A percentile compares a stretch with the other conserved stretches of the same genome.
Evolutionary conservation across 2,329 filamentous ascomycete genomes (phyloP).

Genomic region (Verticillium dahliae): DNA sequence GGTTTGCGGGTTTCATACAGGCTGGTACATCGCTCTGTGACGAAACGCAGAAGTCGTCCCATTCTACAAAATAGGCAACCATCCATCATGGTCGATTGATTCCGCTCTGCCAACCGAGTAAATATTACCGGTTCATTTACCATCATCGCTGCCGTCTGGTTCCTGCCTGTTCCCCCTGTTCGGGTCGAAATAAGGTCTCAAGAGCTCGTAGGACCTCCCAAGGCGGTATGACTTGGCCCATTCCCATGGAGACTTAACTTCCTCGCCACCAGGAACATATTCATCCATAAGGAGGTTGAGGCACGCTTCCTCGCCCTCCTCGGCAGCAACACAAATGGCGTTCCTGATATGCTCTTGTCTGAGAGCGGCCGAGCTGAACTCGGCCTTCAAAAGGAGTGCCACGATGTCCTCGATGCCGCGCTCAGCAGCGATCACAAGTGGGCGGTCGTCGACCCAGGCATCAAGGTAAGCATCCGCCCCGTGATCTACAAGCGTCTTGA

Average conservation of each 20-base stretch:
- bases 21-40: too few species aligned
- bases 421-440: background rate
- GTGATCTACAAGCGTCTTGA: background rate
- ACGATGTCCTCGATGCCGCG: background rate
- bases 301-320: background rate
- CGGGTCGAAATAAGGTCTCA: background rate
- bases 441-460: background rate
- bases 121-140: background rate
- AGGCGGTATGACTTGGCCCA: background rate
- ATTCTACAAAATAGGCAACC: too few species aligned
- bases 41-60: too few species aligned
- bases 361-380: background rate
- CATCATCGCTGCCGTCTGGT: background rate
- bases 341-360: background rate
- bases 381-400: background rate
- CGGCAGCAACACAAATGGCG: background rate
- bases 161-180: background rate
- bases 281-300: background rate
- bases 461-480: background rate
- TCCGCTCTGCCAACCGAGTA: too few species aligned
- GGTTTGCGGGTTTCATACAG: background rate
- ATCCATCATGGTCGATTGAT: too few species aligned
- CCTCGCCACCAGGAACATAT: background rate
- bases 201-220: background rate
- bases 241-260: background rate